A percentile compares a stretch with the other conserved stretches of the same genome.
Conservation (phyloP, 2,329 filamentous ascomycete species). For the Alternaria ventricosa region DNA sequence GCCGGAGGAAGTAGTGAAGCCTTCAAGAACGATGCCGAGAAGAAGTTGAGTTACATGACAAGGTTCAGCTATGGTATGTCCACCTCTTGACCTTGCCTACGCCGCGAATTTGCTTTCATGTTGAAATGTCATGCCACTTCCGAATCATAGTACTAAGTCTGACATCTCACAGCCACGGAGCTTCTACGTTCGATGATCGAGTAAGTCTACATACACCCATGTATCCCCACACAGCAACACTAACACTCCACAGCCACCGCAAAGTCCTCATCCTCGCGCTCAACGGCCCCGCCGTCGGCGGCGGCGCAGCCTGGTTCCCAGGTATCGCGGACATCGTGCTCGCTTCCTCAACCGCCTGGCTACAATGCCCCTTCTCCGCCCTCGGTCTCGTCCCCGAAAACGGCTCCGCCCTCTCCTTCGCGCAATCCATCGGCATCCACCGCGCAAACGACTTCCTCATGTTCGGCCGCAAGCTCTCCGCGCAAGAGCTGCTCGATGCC, state of each 20-base stretch:
- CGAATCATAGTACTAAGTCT: neutral
- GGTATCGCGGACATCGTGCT: conserved; percentile 59
- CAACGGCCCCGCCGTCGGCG: conserved; percentile 59
- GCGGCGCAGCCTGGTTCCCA: conserved; percentile 59
- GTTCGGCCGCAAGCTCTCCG: conserved; percentile 56
- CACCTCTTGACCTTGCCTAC: neutral
- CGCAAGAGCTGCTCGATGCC: conserved; percentile 52
- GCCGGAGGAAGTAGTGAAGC: neutral
- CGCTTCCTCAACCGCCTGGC: conserved; percentile 53
- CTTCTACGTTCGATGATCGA: neutral
- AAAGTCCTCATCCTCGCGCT: conserved; percentile 60
- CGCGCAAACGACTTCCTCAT: conserved; percentile 61
- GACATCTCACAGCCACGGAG: neutral
- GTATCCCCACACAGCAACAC: conserved; percentile 1
- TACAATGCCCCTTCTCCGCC: conserved; percentile 58
- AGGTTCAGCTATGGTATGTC: conserved; percentile 41
- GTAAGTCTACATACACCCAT: neutral
- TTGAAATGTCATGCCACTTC: neutral
- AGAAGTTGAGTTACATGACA: conserved; percentile 40
- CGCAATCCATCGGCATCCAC: conserved; percentile 58
- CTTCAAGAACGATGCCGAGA: conserved; percentile 37
- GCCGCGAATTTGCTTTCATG: neutral
- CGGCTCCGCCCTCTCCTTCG: conserved; percentile 55
- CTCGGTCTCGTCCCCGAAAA: conserved; percentile 59
- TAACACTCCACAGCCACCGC: conserved; percentile 41